These are phyloP conservation scores for Trichophyton mentagrophytes DNA, from an alignment of 2,329 filamentous ascomycete genomes.

Conservation along the genomic window DNA sequence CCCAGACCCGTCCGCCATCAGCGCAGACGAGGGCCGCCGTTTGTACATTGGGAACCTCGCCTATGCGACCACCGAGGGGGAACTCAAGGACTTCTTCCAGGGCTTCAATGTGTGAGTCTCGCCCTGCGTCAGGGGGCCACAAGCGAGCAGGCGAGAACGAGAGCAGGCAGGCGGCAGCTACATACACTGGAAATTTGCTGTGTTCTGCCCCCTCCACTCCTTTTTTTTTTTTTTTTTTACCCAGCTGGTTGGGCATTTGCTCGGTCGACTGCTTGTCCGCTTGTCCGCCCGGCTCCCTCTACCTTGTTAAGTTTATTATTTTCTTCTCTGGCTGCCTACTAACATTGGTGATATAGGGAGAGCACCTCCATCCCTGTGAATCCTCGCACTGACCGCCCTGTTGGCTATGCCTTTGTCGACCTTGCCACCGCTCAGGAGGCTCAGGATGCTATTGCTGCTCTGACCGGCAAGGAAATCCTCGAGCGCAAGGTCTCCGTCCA, in stretches of 20 bases:
- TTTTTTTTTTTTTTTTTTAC: too few species aligned
- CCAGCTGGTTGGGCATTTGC: too few species aligned
- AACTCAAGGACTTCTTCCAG: conserved; percentile 99
- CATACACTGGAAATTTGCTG: too few species aligned
- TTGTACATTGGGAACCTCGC: conserved; percentile 99
- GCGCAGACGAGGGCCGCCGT: conserved; percentile 95
- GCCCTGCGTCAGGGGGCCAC: too few species aligned
- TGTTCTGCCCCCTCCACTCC: too few species aligned
- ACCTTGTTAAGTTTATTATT: too few species aligned
- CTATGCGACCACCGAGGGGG: conserved; percentile 99
- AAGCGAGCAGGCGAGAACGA: too few species aligned
- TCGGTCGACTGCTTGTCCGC: too few species aligned
- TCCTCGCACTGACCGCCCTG: conserved; percentile 93
- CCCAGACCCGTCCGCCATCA: conserved; percentile 87
- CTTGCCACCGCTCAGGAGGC: conserved; percentile 89
- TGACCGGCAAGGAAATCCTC: conserved; percentile 94
- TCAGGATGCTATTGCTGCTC: conserved; percentile 85
- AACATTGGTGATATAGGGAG: conserved; percentile 49
- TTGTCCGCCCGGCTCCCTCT: too few species aligned
- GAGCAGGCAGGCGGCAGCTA: too few species aligned
- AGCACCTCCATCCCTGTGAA: conserved; percentile 99
- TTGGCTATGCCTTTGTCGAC: conserved; percentile 98
- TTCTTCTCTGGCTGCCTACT: too few species aligned
- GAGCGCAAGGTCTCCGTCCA: conserved; percentile 99
- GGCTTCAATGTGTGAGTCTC: conserved; percentile 90